Evolutionary conservation across 345 rosid species (phyloP), one percentile per base, ranked within the genome.

Genomic region (Arabidopsis suecica): DNA sequence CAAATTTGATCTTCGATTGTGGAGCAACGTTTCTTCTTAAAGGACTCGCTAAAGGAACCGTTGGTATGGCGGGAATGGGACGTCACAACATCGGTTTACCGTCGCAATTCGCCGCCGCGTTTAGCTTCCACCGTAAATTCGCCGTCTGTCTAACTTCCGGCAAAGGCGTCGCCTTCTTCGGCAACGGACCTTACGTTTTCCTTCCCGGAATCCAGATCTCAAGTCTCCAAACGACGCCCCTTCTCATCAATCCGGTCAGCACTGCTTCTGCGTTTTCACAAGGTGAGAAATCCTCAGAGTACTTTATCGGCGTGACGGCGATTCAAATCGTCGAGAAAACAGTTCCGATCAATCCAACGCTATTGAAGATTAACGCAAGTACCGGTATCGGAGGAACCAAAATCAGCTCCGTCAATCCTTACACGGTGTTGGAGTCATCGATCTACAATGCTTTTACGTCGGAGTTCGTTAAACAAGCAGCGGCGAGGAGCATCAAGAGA

Each of bases 321-420:
- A 79, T 92, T 70, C 73, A 49, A 3, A 71, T 92, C 40, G 33
- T 9, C 12, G 83, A 80, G n/a, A 82, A 72, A 11, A 2, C 45
- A 1, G 81, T 87, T 50, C 44, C 81, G 9, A 20, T 92, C 20
- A 90, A 87, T 82, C 6, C 64, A 2, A 56, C 82, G 11, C 74
- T 85, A 11, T 50, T 92, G 44, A 75, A 82, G 20, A 84, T 88
- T 10, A 56, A 84, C 36, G 48, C 37, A 16, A 7, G 28, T 1
- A 61, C 61, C 2, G 92, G 97, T 20, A 20, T 65, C 2, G 92
- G 92, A 1, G 96, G 95, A 34, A 93, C 96, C 13, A 90, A 88
- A 73, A 82, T 93, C 74, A 90, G 93, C 81, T 84, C 93, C 1
- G 93, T 89, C 34, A 11, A 88, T 4, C 91, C 96, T 0, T 89